Conservation (phyloP, 106 monocot species). For the Acorus gramineus region DNA sequence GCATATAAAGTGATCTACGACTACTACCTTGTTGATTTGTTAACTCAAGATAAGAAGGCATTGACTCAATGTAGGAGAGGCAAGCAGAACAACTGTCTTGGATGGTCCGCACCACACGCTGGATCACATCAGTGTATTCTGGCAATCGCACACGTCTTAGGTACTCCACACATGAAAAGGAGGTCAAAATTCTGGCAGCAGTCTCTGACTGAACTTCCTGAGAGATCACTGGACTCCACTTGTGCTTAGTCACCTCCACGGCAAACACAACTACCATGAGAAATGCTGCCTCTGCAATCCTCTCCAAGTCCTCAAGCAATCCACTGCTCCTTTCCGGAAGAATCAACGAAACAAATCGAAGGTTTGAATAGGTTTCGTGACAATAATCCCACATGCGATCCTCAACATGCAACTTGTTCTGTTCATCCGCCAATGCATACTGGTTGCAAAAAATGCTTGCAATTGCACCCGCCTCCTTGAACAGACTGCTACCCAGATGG, state of each 20-base stretch:
- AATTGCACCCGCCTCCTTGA: constrained; percentile 83
- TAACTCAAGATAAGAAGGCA: constrained; percentile 74
- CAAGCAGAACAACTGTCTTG: constrained; percentile 47
- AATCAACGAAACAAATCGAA: constrained; percentile 22
- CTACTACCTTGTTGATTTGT: constrained; percentile 41
- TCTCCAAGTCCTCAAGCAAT: constrained; percentile 46
- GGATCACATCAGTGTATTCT: constrained; percentile 82
- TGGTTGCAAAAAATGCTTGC: constrained; percentile 72
- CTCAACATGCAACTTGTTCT: constrained; percentile 31
- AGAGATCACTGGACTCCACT: constrained; percentile 37
- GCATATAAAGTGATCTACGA: not conserved
- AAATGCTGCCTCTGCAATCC: constrained; percentile 80
- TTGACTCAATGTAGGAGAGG: constrained; percentile 45
- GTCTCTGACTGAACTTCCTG: constrained; percentile 17
- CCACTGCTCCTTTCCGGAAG: constrained; percentile 22
- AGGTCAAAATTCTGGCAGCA: constrained; percentile 46
- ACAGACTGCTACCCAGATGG: constrained; percentile 46
- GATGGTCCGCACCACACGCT: constrained; percentile 53
- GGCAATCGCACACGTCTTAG: constrained; percentile 57
- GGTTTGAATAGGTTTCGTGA: constrained; percentile 35
- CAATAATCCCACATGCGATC: constrained; percentile 55
- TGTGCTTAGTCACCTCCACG: constrained; percentile 48
- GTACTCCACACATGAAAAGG: constrained; percentile 94
- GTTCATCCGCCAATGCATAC: constrained; percentile 51
- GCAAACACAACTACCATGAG: constrained; percentile 94